Conservation (phyloP, 108 stramenopile genomes). For the Pseudonitzschia multistriata region DNA sequence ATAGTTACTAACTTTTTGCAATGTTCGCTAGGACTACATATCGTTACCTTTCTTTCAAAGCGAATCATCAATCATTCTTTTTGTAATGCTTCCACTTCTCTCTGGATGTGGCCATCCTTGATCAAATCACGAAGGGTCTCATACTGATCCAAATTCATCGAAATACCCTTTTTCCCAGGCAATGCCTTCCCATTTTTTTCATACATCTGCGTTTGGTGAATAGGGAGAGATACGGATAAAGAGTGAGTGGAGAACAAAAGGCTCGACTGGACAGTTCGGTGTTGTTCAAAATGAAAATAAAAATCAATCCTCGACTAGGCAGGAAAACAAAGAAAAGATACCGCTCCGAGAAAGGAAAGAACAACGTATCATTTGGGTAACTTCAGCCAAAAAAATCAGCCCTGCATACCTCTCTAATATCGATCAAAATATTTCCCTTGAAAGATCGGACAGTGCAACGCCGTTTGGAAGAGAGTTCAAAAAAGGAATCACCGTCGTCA, state of each 20-base stretch:
- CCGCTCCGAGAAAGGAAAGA: too few species aligned
- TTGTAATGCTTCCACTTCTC: slow-evolving; percentile 21
- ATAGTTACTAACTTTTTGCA: too few species aligned
- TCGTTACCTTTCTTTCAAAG: neutral
- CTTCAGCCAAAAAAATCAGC: too few species aligned
- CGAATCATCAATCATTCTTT: neutral
- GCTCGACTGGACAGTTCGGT: too few species aligned
- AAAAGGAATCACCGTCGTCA: slow-evolving; percentile 70
- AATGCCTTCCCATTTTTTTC: slow-evolving; percentile 67
- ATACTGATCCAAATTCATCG: slow-evolving; percentile 68
- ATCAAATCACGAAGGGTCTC: slow-evolving; percentile 46
- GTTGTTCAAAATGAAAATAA: too few species aligned
- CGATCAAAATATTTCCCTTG: slow-evolving; percentile 62
- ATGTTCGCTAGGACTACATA: too few species aligned
- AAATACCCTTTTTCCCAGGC: slow-evolving; percentile 83
- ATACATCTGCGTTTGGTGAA: slow-evolving; percentile 47
- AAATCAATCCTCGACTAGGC: too few species aligned
- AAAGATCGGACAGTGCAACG: slow-evolving; percentile 66
- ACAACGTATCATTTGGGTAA: too few species aligned
- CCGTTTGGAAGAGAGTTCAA: slow-evolving; percentile 58
- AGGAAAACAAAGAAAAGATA: too few species aligned
- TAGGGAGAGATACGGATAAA: neutral
- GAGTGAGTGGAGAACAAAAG: neutral
- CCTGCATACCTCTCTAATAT: slow-evolving; percentile 73
- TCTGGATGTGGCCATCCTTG: slow-evolving; percentile 30